These are phyloP conservation scores for Rosa rugosa DNA, from an alignment of 306 rosid genomes.

Conservation along the genomic window DNA sequence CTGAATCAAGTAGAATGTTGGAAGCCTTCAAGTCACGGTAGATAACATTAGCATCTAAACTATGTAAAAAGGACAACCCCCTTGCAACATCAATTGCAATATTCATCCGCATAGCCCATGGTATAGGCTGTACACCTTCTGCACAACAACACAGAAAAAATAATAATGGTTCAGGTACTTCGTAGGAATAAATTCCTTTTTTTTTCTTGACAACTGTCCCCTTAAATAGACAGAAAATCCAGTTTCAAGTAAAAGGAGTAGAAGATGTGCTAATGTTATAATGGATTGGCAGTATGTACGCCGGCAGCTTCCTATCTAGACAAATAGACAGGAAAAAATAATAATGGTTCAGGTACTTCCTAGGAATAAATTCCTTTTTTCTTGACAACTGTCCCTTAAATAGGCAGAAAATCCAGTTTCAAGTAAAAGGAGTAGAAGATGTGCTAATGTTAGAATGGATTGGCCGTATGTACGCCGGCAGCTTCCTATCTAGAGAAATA, in stretches of 20 bases:
- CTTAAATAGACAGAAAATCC: background rate
- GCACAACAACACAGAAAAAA: slow-evolving; percentile 25
- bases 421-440: background rate
- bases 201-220: background rate
- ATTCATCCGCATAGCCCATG: slow-evolving; percentile 68
- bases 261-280: background rate
- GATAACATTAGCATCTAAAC: slow-evolving; percentile 73
- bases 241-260: background rate
- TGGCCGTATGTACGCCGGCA: background rate
- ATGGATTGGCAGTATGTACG: background rate
- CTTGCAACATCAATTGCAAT: slow-evolving; percentile 74
- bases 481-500: background rate
- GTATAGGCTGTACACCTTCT: slow-evolving; percentile 83
- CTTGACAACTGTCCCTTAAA: background rate
- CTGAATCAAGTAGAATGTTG: slow-evolving; percentile 89
- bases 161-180: background rate
- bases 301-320: background rate
- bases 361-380: background rate
- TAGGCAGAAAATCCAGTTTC: background rate
- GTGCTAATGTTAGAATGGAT: background rate
- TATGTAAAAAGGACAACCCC: slow-evolving; percentile 76
- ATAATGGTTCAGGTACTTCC: background rate
- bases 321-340: background rate
- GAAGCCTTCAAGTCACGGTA: slow-evolving; percentile 93
- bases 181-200: background rate